Evolutionary conservation across 768 basidiomycete genomes (phyloP).

Genomic region (Leccinum uliginosum): DNA sequence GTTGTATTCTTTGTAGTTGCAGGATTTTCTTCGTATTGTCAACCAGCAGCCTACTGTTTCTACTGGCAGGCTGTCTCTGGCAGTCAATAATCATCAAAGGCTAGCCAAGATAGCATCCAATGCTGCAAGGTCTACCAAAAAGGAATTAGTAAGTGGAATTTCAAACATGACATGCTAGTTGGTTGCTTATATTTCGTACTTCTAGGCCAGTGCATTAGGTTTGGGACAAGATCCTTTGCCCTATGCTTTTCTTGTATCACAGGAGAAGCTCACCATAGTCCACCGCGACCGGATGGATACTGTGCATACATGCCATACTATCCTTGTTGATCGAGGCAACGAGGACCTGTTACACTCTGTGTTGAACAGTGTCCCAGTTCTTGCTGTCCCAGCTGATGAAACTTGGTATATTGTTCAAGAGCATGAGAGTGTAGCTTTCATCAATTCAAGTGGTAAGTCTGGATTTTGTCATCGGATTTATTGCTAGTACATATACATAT

Average conservation of each 20-base stretch:
- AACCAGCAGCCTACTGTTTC: not conserved
- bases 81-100: not conserved
- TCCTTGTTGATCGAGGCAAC: not conserved
- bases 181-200: not conserved
- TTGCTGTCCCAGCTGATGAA: not conserved
- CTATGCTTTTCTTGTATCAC: not conserved
- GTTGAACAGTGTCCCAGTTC: not conserved
- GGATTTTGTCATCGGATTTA: no score
- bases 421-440: not conserved
- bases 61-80: not conserved
- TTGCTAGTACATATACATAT: not conserved
- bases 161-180: not conserved
- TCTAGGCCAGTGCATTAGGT: not conserved
- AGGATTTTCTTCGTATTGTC: not conserved
- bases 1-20: not conserved
- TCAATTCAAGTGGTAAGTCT: not conserved
- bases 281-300: not conserved
- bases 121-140: not conserved
- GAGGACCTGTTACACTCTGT: not conserved
- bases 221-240: not conserved
- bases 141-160: not conserved
- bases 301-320: not conserved
- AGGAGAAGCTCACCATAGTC: not conserved
- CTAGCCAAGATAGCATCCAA: not conserved
- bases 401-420: not conserved